Conservation (phyloP, 1,284 basidiomycete genomes). For the Ganoderma lucidum region DNA sequence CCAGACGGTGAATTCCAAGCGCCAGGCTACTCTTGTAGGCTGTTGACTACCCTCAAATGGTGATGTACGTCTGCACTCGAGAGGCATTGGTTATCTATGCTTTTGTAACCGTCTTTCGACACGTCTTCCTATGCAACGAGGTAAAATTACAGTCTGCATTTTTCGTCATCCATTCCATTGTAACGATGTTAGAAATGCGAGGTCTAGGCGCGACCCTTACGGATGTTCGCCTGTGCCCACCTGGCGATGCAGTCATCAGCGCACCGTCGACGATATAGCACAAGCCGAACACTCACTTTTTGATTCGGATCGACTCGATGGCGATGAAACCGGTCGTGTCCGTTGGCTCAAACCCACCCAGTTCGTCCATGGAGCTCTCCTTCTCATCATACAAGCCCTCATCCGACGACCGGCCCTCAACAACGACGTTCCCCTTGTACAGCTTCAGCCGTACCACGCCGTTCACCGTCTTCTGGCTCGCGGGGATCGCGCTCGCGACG, state of each 20-base stretch:
- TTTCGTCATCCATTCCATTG: background rate
- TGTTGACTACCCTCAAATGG: no score
- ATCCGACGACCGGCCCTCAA: conserved; percentile 91
- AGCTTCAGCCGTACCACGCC: conserved; percentile 91
- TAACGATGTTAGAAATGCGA: background rate
- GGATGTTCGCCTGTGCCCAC: conserved; percentile 86
- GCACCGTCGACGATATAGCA: background rate
- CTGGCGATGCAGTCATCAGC: conserved; percentile 45
- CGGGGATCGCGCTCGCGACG: conserved; percentile 87
- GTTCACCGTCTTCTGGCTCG: conserved; percentile 96
- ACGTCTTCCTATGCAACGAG: background rate
- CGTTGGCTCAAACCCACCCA: conserved; percentile 95
- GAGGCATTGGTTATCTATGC: no score
- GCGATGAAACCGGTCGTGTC: conserved; percentile 94
- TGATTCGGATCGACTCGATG: conserved; percentile 95
- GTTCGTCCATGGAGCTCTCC: conserved; percentile 99
- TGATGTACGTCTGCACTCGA: no score
- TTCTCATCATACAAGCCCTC: conserved; percentile 97
- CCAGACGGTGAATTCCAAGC: no score
- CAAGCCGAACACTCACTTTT: conserved; percentile 72
- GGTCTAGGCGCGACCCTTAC: conserved; percentile 64
- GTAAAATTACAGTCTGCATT: conserved; percentile 15
- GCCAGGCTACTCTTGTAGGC: no score
- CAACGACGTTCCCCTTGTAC: conserved; percentile 96
- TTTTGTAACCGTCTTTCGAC: background rate